These are phyloP conservation scores for Anthracocystis walkeri DNA, from an alignment of 1,284 basidiomycete species.

Conservation along the genomic window DNA sequence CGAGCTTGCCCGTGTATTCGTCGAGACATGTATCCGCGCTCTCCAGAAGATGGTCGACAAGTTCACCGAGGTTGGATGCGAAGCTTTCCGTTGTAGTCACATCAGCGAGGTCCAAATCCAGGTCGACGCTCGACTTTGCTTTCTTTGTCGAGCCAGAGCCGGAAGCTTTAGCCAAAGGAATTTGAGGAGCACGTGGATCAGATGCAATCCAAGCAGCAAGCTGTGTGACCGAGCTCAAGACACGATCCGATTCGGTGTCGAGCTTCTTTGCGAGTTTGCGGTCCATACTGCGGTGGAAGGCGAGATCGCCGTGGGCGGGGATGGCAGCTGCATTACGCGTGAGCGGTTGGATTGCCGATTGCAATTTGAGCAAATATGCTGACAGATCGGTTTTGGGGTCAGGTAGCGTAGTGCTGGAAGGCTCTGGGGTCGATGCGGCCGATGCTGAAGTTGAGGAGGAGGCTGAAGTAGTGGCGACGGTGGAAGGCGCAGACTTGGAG, in stretches of 20 bases:
- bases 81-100: conserved; percentile 78
- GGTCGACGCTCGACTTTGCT: conserved; percentile 15
- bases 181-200: conserved; percentile 34
- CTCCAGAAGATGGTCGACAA: conserved; percentile 86
- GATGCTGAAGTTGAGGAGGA: conserved; percentile 15
- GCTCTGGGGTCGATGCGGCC: conserved; percentile 21
- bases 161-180: conserved; percentile 22
- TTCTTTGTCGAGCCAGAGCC: conserved; percentile 9
- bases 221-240: conserved; percentile 68
- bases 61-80: conserved; percentile 80
- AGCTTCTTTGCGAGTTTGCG: conserved; percentile 77
- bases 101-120: conserved; percentile 38
- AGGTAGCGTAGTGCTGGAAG: conserved; percentile 16
- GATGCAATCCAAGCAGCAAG: conserved; percentile 51
- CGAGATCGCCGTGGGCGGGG: conserved; percentile 74
- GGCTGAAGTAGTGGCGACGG: conserved; percentile 2
- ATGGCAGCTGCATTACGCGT: conserved; percentile 68
- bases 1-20: conserved; percentile 79
- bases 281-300: conserved; percentile 87
- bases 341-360: conserved; percentile 54
- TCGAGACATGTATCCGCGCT: conserved; percentile 85
- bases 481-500: conserved; percentile 3
- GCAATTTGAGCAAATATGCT: conserved; percentile 50
- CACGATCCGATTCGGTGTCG: conserved; percentile 76
- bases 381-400: conserved; percentile 37